Evolutionary conservation across 2,329 filamentous ascomycete genomes (phyloP).

Genomic region (Esteya vermicola): DNA sequence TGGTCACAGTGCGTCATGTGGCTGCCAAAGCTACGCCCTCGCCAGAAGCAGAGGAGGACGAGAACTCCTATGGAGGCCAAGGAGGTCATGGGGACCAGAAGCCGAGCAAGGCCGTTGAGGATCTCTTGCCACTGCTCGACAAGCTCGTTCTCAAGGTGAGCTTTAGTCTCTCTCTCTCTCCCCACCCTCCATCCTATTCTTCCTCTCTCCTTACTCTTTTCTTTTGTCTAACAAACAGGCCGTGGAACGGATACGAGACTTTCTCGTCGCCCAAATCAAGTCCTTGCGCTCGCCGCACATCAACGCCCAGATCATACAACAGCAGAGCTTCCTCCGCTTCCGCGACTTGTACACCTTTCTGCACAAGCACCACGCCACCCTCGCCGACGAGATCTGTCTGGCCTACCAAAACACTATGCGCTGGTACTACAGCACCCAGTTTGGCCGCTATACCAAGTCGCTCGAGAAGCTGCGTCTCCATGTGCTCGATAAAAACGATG

Average conservation of each 20-base stretch:
- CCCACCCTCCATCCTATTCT: background rate
- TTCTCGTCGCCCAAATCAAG: slow-evolving; percentile 88
- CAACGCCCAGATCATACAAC: slow-evolving; percentile 93
- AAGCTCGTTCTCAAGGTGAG: slow-evolving; percentile 67
- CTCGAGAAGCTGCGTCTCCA: slow-evolving; percentile 78
- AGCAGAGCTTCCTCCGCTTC: slow-evolving; percentile 77
- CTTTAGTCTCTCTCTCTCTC: slow-evolving; percentile 1
- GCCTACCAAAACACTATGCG: slow-evolving; percentile 98
- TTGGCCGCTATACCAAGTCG: slow-evolving; percentile 72
- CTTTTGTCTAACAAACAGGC: slow-evolving; percentile 35
- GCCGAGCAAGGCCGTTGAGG: slow-evolving; percentile 60
- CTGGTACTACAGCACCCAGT: slow-evolving; percentile 93
- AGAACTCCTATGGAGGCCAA: too few species aligned
- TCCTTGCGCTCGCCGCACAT: slow-evolving; percentile 87
- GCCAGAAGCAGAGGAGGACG: too few species aligned
- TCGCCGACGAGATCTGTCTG: slow-evolving; percentile 79
- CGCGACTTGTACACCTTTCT: slow-evolving; percentile 82
- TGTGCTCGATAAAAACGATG: slow-evolving; percentile 66
- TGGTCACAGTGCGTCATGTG: slow-evolving; percentile 46
- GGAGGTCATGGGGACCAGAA: too few species aligned
- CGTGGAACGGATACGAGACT: slow-evolving; percentile 87
- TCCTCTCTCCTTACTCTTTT: background rate
- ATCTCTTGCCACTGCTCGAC: slow-evolving; percentile 72
- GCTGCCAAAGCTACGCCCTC: too few species aligned
- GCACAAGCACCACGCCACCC: slow-evolving; percentile 62